Evolutionary conservation across 192 early-diverging fungal genomes (phyloP).

Genomic region (Bifiguratus adelaidae): DNA sequence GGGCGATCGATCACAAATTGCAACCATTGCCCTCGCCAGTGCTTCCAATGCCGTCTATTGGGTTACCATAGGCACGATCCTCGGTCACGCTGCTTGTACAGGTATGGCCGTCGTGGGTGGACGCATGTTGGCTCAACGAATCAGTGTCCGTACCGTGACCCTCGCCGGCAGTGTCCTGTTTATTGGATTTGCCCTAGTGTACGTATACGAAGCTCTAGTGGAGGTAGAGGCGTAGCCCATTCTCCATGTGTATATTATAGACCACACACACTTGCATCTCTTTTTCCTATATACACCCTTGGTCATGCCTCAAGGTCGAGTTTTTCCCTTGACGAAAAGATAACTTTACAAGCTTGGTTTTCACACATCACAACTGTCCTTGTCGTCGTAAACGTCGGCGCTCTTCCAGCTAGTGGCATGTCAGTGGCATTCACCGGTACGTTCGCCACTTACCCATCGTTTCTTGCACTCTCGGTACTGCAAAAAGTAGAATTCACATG

Average conservation of each 20-base stretch:
- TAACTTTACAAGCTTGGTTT: too few relatives aligned
- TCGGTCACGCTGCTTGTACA: conserved; percentile 90
- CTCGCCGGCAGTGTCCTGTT: conserved; percentile 80
- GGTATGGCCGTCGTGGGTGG: conserved; percentile 91
- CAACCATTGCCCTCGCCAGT: conserved; percentile 91
- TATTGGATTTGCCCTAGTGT: conserved; percentile 71
- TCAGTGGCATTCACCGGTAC: background rate
- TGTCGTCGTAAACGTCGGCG: conserved; percentile 7
- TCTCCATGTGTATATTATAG: background rate
- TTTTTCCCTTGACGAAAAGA: too few relatives aligned
- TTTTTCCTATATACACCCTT: background rate
- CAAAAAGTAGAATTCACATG: conserved; percentile 36
- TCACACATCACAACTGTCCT: conserved; percentile 3
- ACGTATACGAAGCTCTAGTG: conserved; percentile 41
- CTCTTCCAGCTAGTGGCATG: conserved; percentile 4
- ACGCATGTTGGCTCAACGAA: conserved; percentile 70
- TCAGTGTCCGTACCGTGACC: conserved; percentile 72
- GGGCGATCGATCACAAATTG: conserved; percentile 95
- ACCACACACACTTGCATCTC: background rate
- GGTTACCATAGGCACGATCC: conserved; percentile 79
- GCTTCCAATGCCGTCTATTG: conserved; percentile 78
- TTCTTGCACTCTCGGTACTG: conserved; percentile 45
- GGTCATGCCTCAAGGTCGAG: too few relatives aligned
- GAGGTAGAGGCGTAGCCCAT: background rate
- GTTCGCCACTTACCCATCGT: conserved; percentile 31